phyloP scores from a whole-genome alignment of 1,139 yeast species.

The Scheffersomyces titani region DNA sequence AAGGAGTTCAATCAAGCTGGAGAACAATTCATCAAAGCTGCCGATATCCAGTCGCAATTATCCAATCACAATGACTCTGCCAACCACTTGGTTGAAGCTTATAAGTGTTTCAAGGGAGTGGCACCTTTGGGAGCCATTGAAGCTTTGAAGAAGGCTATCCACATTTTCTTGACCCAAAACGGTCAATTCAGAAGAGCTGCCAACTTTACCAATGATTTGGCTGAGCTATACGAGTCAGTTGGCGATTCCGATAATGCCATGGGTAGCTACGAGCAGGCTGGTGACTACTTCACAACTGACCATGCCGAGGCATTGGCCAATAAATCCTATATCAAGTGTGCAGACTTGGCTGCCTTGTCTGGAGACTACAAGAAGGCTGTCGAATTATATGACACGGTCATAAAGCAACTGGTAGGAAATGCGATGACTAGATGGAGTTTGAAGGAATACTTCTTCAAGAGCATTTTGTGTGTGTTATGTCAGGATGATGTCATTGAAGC shows the following conservation, averaged over 20 bases:
- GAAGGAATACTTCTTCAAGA: constrained; percentile 87
- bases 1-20: constrained; percentile 80
- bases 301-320: constrained; percentile 90
- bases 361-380: constrained; percentile 76
- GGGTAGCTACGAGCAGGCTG: constrained; percentile 85
- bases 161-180: constrained; percentile 73
- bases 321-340: constrained; percentile 86
- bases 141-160: constrained; percentile 75
- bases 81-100: constrained; percentile 87
- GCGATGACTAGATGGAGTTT: constrained; percentile 85
- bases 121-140: constrained; percentile 79
- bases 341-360: constrained; percentile 80
- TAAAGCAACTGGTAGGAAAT: constrained; percentile 73
- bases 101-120: constrained; percentile 76
- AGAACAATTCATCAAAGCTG: constrained; percentile 80
- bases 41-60: constrained; percentile 72
- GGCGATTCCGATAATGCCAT: constrained; percentile 71
- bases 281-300: constrained; percentile 93
- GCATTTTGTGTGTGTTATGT: constrained; percentile 80
- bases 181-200: constrained; percentile 98
- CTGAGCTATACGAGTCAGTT: constrained; percentile 76
- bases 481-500: constrained; percentile 87
- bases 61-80: constrained; percentile 90
- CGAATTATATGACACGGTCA: constrained; percentile 73
- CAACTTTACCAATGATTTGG: constrained; percentile 87